Evolutionary conservation across 495 filamentous ascomycete species (phyloP).

Genomic region (Achaetomiella virescens): DNA sequence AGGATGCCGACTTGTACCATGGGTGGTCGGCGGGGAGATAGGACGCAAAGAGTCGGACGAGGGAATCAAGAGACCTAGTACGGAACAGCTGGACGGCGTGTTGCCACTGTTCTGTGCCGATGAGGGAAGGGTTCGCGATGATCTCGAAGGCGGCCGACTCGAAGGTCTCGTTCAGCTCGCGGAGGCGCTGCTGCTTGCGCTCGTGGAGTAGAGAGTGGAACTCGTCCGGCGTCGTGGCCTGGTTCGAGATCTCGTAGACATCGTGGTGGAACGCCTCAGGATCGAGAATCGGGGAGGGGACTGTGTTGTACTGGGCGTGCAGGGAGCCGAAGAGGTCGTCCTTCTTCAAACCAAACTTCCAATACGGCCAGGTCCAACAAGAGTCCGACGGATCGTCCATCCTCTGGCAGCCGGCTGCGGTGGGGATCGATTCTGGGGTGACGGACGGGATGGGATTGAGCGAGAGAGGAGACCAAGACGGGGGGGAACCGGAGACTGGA

Average conservation of each 20-base stretch:
- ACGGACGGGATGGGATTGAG: constrained; percentile 6
- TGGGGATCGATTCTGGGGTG: constrained; percentile 1
- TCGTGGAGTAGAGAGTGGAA: constrained; percentile 40
- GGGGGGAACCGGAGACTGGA: constrained; percentile 27
- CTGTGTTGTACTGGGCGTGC: constrained; percentile 39
- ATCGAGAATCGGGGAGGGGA: constrained; percentile 32
- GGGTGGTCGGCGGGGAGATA: constrained; percentile 43
- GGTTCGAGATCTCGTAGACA: constrained; percentile 41
- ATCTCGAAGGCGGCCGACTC: constrained; percentile 47
- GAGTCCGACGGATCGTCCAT: constrained; percentile 40
- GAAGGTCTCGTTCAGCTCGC: constrained; percentile 42
- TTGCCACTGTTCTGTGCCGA: constrained; percentile 47
- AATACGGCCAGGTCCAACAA: constrained; percentile 42
- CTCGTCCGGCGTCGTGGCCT: constrained; percentile 36
- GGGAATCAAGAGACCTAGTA: constrained; percentile 46
- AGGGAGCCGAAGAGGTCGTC: constrained; percentile 36
- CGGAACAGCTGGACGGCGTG: constrained; percentile 46
- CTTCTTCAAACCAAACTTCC: constrained; percentile 43
- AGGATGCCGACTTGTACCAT: constrained; percentile 27
- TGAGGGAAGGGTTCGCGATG: constrained; percentile 44
- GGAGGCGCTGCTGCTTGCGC: constrained; percentile 42
- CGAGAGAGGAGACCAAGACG: constrained; percentile 24
- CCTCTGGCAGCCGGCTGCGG: constrained; percentile 16
- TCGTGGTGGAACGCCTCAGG: constrained; percentile 39
- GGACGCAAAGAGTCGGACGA: constrained; percentile 45